Evolutionary conservation across 352 stramenopile species (phyloP).

Genomic region (Pythium apleroticum): DNA sequence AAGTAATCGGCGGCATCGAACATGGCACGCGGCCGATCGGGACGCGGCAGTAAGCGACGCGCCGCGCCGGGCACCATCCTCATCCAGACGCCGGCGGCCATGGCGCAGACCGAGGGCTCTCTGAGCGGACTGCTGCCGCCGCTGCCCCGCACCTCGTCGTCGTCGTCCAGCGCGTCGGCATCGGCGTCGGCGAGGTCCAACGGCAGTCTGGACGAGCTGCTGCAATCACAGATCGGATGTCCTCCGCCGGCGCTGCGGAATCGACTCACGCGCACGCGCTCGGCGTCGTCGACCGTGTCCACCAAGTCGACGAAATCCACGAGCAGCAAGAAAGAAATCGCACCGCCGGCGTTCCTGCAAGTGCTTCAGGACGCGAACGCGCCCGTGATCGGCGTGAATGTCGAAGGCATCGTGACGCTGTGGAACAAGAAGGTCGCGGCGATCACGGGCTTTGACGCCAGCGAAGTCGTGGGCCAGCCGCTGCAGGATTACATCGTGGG

Average conservation of each 20-base stretch:
- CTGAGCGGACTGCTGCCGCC: not conserved
- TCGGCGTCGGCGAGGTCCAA: slow-evolving; percentile 10
- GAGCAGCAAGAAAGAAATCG: slow-evolving; percentile 13
- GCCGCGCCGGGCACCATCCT: slow-evolving; percentile 13
- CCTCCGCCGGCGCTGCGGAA: slow-evolving; percentile 1
- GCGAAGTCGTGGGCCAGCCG: slow-evolving; percentile 39
- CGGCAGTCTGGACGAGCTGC: slow-evolving; percentile 6
- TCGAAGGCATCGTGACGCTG: slow-evolving; percentile 50
- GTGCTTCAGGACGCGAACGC: slow-evolving; percentile 70
- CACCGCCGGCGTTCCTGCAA: slow-evolving; percentile 26
- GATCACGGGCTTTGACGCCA: slow-evolving; percentile 53
- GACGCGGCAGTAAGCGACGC: slow-evolving; percentile 19
- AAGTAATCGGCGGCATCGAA: too few species aligned
- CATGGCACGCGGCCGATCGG: slow-evolving; percentile 13
- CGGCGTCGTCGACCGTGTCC: slow-evolving; percentile 19
- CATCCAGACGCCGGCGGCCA: slow-evolving; percentile 18
- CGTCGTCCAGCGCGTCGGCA: slow-evolving; percentile 7
- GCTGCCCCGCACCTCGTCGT: slow-evolving; percentile 12
- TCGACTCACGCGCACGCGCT: slow-evolving; percentile 19
- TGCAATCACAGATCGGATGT: not conserved
- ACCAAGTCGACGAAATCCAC: slow-evolving; percentile 15
- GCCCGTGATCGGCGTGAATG: slow-evolving; percentile 57
- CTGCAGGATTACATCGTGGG: slow-evolving; percentile 45
- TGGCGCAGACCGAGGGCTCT: not conserved
- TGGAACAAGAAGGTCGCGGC: slow-evolving; percentile 64